Evolutionary conservation across 805 yeast genomes (phyloP), one percentile per base, ranked within the genome.

Genomic region (Monosporozyma solicola): DNA sequence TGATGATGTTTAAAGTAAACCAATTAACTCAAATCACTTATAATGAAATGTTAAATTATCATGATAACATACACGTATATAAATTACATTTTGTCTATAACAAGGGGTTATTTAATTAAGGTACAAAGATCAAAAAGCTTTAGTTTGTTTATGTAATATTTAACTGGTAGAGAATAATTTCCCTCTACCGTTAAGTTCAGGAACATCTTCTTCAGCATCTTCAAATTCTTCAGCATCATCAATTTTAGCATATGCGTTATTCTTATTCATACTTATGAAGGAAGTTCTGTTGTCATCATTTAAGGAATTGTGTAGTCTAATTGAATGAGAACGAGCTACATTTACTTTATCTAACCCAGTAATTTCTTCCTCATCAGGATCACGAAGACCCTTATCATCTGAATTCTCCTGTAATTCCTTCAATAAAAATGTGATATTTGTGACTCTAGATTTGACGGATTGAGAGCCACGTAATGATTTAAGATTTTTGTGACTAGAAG

Each of bases 321-420:
- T 48, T 3, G 67, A 56, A 35, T 65, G 60, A 1, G 70, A 62
- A 50, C 68, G 59, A 10, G 68, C 68, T 7, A 65, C 54, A 48
- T 65, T 69, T 11, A 56, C 51, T 46, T 63, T 64, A 43, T 66
- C 69, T 44, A 69, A 52, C 5, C 68, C 71, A 25, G 65, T 57
- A 8, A 64, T 60, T 16, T 67, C 67, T 49, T 66, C 71, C 51
- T 68, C 72, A 54, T 67, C 68, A 2, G 70, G 70, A 54, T 67
- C 70, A 22, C 55, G 56, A 27, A 68, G 62, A 48, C 56, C 64
- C 24, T 59, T 55, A 15, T 47, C 27, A 1, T 47, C 49, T 8
- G 55, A 45, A 24, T 47, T 50, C 44, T 59, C 64, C 37, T 64
- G 63, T 20, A 69, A 53, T 54, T 69, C 72, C 47, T 62, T 61